A percentile compares a stretch with the other conserved stretches of the same genome.
These are phyloP conservation scores for maize (Zea mays) DNA, from an alignment of 176 grass and related monocot genomes.

Conservation along the genomic window DNA sequence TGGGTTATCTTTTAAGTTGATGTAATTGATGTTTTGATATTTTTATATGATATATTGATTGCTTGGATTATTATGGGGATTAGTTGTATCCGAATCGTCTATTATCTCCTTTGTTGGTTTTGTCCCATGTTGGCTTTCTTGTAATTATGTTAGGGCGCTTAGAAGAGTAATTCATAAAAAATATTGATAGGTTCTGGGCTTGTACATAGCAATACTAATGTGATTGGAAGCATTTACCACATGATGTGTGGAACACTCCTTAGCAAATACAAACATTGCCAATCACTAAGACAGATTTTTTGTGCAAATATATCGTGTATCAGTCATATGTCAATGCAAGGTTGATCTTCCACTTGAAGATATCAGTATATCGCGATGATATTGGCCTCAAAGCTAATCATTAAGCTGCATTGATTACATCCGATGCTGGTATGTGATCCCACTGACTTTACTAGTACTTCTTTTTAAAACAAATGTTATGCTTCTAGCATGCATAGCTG, in stretches of 20 bases:
- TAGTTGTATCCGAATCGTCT: conserved; percentile 37
- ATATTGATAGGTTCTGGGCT: not conserved
- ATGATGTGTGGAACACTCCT: not conserved
- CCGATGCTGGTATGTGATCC: conserved; percentile 7
- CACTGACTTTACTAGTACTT: not conserved
- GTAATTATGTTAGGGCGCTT: conserved; percentile 4
- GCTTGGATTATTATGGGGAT: conserved; percentile 10
- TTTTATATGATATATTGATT: conserved; percentile 11
- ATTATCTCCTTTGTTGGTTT: conserved; percentile 16
- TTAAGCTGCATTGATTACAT: not conserved
- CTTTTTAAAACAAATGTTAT: conserved; percentile 7
- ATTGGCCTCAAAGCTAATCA: not conserved
- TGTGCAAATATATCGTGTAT: not conserved
- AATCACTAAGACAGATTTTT: conserved; percentile 24
- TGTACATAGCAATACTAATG: not conserved
- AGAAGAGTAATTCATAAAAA: conserved; percentile 1
- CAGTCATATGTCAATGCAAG: conserved; percentile 11
- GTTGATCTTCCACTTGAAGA: conserved; percentile 5
- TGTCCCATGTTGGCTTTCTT: conserved; percentile 25
- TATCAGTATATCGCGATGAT: not conserved
- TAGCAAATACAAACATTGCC: not conserved
- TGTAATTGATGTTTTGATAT: conserved; percentile 31
- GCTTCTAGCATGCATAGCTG: not conserved
- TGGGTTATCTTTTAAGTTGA: conserved; percentile 37
- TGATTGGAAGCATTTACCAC: not conserved